A percentile compares a stretch with the other conserved stretches of the same genome.
phyloP scores from a whole-genome alignment of 495 filamentous ascomycete species.

The Filosporella fistucella region DNA sequence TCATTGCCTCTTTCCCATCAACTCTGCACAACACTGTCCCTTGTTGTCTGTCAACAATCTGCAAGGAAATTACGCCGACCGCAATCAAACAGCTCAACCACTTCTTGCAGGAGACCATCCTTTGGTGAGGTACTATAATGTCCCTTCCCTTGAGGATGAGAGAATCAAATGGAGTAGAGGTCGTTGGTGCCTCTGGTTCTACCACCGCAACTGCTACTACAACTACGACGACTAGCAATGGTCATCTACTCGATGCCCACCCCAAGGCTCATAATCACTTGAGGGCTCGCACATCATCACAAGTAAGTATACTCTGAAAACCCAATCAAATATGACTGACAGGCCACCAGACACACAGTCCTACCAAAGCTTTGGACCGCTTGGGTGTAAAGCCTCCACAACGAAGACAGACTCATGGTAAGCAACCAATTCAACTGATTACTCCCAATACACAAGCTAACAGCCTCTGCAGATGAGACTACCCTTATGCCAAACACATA shows the following conservation, averaged over 20 bases:
- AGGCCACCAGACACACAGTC: slow-evolving; percentile 17
- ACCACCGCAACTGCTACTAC: slow-evolving; percentile 40
- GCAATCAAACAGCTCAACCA: not conserved
- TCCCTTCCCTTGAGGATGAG: slow-evolving; percentile 9
- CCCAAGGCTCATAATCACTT: slow-evolving; percentile 25
- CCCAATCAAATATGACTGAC: slow-evolving; percentile 3
- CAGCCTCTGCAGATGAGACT: slow-evolving; percentile 13
- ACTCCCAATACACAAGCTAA: not conserved
- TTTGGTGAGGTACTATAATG: no score
- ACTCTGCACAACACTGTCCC: not conserved
- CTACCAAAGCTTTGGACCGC: slow-evolving; percentile 5
- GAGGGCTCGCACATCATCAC: slow-evolving; percentile 39
- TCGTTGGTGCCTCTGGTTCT: slow-evolving; percentile 38
- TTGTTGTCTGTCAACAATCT: not conserved
- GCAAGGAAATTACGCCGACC: no score
- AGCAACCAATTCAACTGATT: not conserved
- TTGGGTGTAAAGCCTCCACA: slow-evolving; percentile 9
- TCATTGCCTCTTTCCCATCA: not conserved
- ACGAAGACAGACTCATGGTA: slow-evolving; percentile 26
- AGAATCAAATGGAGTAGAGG: slow-evolving; percentile 23
- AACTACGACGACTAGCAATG: no score
- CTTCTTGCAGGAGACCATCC: not conserved
- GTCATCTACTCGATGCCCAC: no score
- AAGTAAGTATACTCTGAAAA: slow-evolving; percentile 24
- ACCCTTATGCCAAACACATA: slow-evolving; percentile 9